Evolutionary conservation across 495 filamentous ascomycete genomes (phyloP).

Genomic region (Penicillium atrosanguineum): DNA sequence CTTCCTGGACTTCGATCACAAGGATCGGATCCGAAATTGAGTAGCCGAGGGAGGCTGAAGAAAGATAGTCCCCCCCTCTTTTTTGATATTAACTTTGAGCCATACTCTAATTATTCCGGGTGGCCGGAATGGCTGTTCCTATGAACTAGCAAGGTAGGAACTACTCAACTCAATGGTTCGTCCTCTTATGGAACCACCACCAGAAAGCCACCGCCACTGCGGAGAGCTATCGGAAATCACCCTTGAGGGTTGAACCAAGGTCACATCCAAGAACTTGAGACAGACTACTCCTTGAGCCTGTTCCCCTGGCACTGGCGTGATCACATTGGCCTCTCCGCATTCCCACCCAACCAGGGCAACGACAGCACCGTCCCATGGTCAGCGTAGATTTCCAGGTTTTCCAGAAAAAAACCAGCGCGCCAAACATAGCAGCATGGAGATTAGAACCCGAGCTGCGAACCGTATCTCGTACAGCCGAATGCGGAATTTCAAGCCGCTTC

Average conservation of each 20-base stretch:
- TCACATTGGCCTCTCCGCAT: constrained; percentile 24
- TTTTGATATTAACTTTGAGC: constrained; percentile 9
- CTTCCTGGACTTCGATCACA: constrained; percentile 17
- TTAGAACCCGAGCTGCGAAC: neutral
- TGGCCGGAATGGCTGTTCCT: neutral
- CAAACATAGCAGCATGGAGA: neutral
- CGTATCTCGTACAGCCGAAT: constrained; percentile 4
- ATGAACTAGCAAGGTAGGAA: neutral
- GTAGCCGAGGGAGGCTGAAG: constrained; percentile 23
- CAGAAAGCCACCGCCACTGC: constrained; percentile 16
- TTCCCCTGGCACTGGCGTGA: neutral
- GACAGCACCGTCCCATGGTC: constrained; percentile 10
- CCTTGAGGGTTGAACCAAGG: constrained; percentile 3
- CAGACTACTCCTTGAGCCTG: neutral
- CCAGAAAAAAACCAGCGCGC: neutral
- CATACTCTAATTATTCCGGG: neutral
- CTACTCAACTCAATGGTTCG: neutral
- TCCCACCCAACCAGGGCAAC: constrained; percentile 5
- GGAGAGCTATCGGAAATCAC: constrained; percentile 21
- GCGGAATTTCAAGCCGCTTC: constrained; percentile 7
- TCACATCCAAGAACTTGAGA: constrained; percentile 4
- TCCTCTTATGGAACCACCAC: no score
- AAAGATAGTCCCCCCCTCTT: neutral
- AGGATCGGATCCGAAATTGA: constrained; percentile 7
- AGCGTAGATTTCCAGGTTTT: constrained; percentile 16